Conservation (phyloP, 1,284 basidiomycete genomes). For the Marasmius sp. region DNA sequence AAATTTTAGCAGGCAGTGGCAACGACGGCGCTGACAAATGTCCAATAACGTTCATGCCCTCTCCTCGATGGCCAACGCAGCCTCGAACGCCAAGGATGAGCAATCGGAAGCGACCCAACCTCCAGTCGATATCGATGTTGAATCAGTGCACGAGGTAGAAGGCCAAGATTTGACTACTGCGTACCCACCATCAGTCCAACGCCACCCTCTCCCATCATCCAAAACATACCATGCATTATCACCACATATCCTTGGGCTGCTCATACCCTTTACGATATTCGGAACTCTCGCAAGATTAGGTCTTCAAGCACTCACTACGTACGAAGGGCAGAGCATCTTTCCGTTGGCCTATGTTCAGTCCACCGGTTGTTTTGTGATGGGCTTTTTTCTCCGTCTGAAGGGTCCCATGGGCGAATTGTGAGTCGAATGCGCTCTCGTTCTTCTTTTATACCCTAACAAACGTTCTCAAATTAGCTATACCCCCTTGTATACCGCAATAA, state of each 20-base stretch:
- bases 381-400: conserved; percentile 69
- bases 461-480: conserved; percentile 60
- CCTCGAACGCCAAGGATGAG: background rate
- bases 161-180: background rate
- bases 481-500: conserved; percentile 85
- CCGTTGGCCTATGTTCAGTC: conserved; percentile 87
- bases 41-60: background rate
- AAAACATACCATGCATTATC: conserved; percentile 48
- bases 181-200: conserved; percentile 46
- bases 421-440: conserved; percentile 28
- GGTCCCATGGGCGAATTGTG: conserved; percentile 75
- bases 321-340: conserved; percentile 78
- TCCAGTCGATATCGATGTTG: background rate
- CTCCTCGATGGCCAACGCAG: background rate
- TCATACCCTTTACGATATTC: conserved; percentile 77
- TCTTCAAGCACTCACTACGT: conserved; percentile 67
- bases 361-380: conserved; percentile 92
- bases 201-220: background rate
- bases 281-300: conserved; percentile 82
- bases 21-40: background rate
- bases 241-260: conserved; percentile 62
- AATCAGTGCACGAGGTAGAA: conserved; percentile 53
- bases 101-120: background rate
- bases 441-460: background rate
- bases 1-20: background rate